phyloP scores from a whole-genome alignment of 2,329 filamentous ascomycete genomes.

The Pezicula rhizophila region DNA sequence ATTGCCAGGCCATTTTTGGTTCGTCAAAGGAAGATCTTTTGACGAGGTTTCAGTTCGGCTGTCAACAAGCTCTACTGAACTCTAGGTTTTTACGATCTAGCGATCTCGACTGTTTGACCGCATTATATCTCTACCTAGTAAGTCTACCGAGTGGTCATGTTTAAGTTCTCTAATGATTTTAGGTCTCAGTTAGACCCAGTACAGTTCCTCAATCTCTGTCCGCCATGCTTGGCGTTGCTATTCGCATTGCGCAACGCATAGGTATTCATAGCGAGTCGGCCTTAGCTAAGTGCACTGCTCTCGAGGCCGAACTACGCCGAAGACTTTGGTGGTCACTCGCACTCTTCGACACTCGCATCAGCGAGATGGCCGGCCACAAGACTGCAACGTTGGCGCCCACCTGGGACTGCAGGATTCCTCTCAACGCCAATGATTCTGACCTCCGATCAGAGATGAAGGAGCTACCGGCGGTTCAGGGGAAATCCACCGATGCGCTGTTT shows the following conservation, averaged over 20 bases:
- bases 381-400: slow-evolving; percentile 30
- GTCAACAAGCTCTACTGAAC: slow-evolving; percentile 40
- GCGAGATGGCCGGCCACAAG: slow-evolving; percentile 55
- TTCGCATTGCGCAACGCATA: slow-evolving; percentile 63
- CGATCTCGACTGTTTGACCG: slow-evolving; percentile 41
- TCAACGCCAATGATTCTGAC: slow-evolving; percentile 58
- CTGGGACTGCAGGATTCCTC: slow-evolving; percentile 50
- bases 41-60: slow-evolving; percentile 35
- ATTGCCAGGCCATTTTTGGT: slow-evolving; percentile 40
- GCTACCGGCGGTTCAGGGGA: slow-evolving; percentile 39
- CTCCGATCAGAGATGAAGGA: slow-evolving; percentile 52
- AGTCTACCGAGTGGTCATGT: slow-evolving; percentile 15
- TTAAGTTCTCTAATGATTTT: slow-evolving; percentile 9
- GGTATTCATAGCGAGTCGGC: slow-evolving; percentile 60
- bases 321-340: slow-evolving; percentile 69
- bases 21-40: slow-evolving; percentile 32
- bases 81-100: slow-evolving; percentile 34
- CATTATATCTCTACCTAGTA: slow-evolving; percentile 48
- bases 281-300: slow-evolving; percentile 39
- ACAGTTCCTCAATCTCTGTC: slow-evolving; percentile 56
- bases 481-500: slow-evolving; percentile 56
- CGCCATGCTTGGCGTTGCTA: slow-evolving; percentile 57
- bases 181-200: slow-evolving; percentile 19
- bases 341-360: slow-evolving; percentile 61
- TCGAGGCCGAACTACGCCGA: slow-evolving; percentile 65